phyloP scores from a whole-genome alignment of 768 basidiomycete species.

The Phylloporus arenicola region DNA sequence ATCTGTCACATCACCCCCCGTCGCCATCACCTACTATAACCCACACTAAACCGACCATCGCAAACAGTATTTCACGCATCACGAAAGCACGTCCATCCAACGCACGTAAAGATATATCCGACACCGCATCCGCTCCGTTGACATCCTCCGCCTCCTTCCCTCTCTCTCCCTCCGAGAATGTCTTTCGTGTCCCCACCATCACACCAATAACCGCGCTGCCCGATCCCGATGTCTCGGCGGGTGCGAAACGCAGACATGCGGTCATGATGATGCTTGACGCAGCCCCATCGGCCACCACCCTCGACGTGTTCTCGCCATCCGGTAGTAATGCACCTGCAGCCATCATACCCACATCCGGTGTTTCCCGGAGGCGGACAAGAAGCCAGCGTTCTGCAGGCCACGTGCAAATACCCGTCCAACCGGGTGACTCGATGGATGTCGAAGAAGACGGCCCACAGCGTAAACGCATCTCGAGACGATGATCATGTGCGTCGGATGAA shows the following conservation, averaged over 20 bases:
- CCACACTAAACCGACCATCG: slow-evolving; percentile 11
- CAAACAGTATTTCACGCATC: slow-evolving; percentile 17
- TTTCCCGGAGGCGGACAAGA: slow-evolving; percentile 50
- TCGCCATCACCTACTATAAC: slow-evolving; percentile 29
- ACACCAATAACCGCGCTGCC: slow-evolving; percentile 30
- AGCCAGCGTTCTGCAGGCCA: slow-evolving; percentile 39
- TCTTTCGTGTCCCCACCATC: slow-evolving; percentile 23
- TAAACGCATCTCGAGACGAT: slow-evolving; percentile 68
- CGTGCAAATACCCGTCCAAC: slow-evolving; percentile 37
- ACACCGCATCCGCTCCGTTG: slow-evolving; percentile 11
- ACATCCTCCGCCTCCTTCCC: slow-evolving; percentile 18
- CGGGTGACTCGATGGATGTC: slow-evolving; percentile 60
- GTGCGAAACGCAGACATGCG: slow-evolving; percentile 70
- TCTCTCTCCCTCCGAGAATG: slow-evolving; percentile 26
- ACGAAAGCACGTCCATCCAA: slow-evolving; percentile 27
- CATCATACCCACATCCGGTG: slow-evolving; percentile 22
- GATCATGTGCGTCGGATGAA: slow-evolving; percentile 1
- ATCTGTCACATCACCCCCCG: slow-evolving; percentile 12
- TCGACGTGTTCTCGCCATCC: slow-evolving; percentile 35
- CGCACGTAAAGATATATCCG: slow-evolving; percentile 26
- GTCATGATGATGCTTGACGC: slow-evolving; percentile 75
- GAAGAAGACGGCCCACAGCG: slow-evolving; percentile 74
- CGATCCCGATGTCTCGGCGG: slow-evolving; percentile 39
- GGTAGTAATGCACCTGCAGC: slow-evolving; percentile 26
- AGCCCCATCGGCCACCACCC: slow-evolving; percentile 34